Conservation (phyloP, 1,284 basidiomycete species). For the Retiboletus fuscus region DNA sequence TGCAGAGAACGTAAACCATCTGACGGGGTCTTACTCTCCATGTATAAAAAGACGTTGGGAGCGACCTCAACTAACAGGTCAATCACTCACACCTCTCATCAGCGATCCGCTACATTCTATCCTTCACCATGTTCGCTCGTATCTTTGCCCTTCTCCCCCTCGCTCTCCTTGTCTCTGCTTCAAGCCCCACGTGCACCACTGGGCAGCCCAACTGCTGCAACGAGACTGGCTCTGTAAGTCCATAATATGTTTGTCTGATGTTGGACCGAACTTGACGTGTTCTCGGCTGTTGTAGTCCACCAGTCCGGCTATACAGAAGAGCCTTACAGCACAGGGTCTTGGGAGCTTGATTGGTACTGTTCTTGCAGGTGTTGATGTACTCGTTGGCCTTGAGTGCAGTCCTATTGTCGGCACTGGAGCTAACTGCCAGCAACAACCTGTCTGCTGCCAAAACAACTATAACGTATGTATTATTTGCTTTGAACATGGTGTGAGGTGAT, state of each 20-base stretch:
- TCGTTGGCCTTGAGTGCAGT: slow-evolving; percentile 17
- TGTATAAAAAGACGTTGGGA: slow-evolving; percentile 31
- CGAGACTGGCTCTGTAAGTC: slow-evolving; percentile 8
- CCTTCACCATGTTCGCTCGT: slow-evolving; percentile 34
- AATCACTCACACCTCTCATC: background rate
- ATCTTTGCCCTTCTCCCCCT: slow-evolving; percentile 41
- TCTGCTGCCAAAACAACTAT: slow-evolving; percentile 27
- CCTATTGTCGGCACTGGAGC: slow-evolving; percentile 3
- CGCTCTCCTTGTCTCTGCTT: slow-evolving; percentile 27
- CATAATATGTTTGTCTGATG: fast-evolving
- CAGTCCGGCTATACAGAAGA: background rate
- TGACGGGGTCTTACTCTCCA: too few species aligned
- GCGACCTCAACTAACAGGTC: slow-evolving; percentile 4
- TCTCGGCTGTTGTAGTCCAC: background rate
- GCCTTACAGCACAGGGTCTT: background rate
- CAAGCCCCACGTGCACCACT: slow-evolving; percentile 26
- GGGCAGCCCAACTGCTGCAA: slow-evolving; percentile 30
- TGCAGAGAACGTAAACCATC: slow-evolving; percentile 27
- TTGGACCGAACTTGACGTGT: background rate
- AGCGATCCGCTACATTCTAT: background rate
- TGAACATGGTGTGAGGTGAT: background rate
- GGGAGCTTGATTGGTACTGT: background rate
- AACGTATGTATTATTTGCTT: slow-evolving; percentile 12
- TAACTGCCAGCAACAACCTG: slow-evolving; percentile 22
- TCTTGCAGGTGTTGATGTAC: background rate